Evolutionary conservation across 192 early-diverging fungal genomes (phyloP).

Genomic region (Coemansia asiatica): DNA sequence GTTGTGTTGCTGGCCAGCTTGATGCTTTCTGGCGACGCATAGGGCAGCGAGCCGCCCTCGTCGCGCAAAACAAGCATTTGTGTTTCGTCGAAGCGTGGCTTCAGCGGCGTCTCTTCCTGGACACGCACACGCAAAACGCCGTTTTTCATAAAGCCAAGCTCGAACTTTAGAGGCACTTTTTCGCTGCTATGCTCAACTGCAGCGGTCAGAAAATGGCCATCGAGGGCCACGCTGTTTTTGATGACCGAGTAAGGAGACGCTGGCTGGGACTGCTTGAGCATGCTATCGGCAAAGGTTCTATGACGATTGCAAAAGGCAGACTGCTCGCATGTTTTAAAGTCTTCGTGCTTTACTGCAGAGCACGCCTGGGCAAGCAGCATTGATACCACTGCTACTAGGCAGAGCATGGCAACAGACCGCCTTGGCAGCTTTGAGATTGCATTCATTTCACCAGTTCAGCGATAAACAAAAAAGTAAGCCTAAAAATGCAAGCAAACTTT

Average conservation of each 20-base stretch:
- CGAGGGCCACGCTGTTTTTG: slow-evolving; percentile 58
- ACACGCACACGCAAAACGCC: slow-evolving; percentile 62
- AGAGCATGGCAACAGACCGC: slow-evolving; percentile 19
- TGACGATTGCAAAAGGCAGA: slow-evolving; percentile 88
- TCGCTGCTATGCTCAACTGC: slow-evolving; percentile 26
- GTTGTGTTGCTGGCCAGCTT: slow-evolving; percentile 15
- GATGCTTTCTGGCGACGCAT: slow-evolving; percentile 27
- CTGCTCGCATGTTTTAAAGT: slow-evolving; percentile 90
- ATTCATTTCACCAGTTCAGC: slow-evolving; percentile 14
- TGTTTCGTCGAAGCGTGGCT: slow-evolving; percentile 70
- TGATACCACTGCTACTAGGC: slow-evolving; percentile 13
- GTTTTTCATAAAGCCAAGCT: slow-evolving; percentile 57
- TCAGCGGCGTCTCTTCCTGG: slow-evolving; percentile 66
- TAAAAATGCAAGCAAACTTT: slow-evolving; percentile 3
- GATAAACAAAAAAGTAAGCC: background rate
- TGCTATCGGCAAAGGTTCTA: slow-evolving; percentile 75
- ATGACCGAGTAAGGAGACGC: slow-evolving; percentile 67
- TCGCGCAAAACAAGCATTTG: slow-evolving; percentile 58
- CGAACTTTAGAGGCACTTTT: slow-evolving; percentile 37
- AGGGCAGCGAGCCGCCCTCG: slow-evolving; percentile 28
- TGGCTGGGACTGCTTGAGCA: slow-evolving; percentile 32
- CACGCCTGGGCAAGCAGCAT: slow-evolving; percentile 25
- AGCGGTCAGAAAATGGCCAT: slow-evolving; percentile 37
- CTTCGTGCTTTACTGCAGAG: slow-evolving; percentile 68
- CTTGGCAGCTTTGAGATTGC: background rate